Base-by-base conservation (phyloP, 805 yeast species). In the Candida hispaniensis region DNA sequence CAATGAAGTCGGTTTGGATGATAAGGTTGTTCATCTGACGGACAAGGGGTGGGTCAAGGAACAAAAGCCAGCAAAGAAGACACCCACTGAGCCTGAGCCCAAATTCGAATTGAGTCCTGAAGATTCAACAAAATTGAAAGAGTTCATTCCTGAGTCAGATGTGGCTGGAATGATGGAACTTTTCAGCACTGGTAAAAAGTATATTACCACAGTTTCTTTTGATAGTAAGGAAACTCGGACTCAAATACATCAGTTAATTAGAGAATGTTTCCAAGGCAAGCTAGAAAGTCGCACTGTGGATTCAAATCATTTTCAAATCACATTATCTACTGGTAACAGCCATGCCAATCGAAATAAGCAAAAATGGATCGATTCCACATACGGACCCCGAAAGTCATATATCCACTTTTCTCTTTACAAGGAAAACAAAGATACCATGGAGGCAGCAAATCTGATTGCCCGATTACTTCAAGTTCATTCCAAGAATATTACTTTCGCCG, bases 401-500 rank as follows among this genome's bases (percentile, higher is more conserved):
- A 59, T 86, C 27, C 86, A 79, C 49, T 78, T 86, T 50, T 73
- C 79, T 8, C 61, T 91, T 16, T 85, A 81, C 62, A 91, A 91
- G 55, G 96, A 91, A 52, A 91, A 91, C 59, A 80, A 86, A 53
- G 99, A 91, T 47, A 86, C 99, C 1, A 82, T 91, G 95, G 96
- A 91, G 59, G 91, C 82, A 9, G 91, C 91, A 1, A 68, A 74
- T 12, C 58, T 79, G 16, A 60, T 91, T 30, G 63, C 86, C 30
- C 78, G 78, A 51, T 69, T 81, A 42, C 61, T 91, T 44, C 70
- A 83, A 43, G 59, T 79, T 13, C 88, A 86, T n/a, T 63, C 77
- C 4, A 78, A 75, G 44, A 52, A 63, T 24, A 66, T 91, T 20
- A 67, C 81, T 34, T 83, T 75, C 55, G 93, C 96, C 0, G 99